Conservation (phyloP, 257 asterid genomes). For the Echites panduratus region DNA sequence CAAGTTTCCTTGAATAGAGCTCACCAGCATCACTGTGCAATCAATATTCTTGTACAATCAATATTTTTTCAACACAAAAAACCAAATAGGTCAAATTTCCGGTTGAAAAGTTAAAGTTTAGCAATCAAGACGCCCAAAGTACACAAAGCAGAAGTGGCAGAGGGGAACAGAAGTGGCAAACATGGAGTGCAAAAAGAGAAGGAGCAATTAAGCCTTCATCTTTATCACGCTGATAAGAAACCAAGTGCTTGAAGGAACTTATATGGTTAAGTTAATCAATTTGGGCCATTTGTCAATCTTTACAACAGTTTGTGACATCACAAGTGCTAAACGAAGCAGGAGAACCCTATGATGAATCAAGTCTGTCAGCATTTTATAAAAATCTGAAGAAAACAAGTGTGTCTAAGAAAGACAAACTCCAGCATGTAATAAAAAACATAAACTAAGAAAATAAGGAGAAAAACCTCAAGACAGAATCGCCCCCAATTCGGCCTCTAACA, state of each 20-base stretch:
- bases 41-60: not conserved
- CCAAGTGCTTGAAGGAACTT: not conserved
- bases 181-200: not conserved
- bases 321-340: not conserved
- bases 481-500: slow-evolving; percentile 97
- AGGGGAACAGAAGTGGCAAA: not conserved
- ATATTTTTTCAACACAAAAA: not conserved
- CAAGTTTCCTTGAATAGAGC: slow-evolving; percentile 83
- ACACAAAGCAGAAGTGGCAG: not conserved
- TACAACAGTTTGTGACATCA: not conserved
- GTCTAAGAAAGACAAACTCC: not conserved
- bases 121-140: not conserved
- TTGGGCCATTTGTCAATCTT: not conserved
- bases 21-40: slow-evolving; percentile 80
- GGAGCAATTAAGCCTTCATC: not conserved
- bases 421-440: not conserved
- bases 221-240: not conserved
- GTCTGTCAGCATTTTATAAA: not conserved
- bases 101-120: not conserved
- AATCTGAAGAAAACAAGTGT: not conserved
- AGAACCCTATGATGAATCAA: not conserved
- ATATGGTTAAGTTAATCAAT: not conserved
- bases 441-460: not conserved
- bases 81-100: not conserved
- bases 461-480: slow-evolving; percentile 88